Percentiles rank a stretch among this genome's conserved stretches.
These are phyloP conservation scores for Phytophthora hibernalis DNA, from an alignment of 352 stramenopile genomes.

Conservation along the genomic window DNA sequence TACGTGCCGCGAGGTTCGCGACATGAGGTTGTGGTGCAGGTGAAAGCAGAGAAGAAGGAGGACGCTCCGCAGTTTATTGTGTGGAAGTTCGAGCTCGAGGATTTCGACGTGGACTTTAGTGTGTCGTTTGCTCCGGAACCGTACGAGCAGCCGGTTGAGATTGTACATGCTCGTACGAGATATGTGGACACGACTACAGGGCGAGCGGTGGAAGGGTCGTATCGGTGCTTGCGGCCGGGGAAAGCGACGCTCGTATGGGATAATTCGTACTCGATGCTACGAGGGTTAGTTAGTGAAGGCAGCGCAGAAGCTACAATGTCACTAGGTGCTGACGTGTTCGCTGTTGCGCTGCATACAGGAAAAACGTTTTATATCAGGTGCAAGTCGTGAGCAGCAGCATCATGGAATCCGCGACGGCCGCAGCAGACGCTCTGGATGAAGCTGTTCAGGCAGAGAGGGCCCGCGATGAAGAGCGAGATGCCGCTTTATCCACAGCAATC, in stretches of 20 bases:
- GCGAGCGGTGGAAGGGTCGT: constrained; percentile 73
- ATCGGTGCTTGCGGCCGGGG: constrained; percentile 62
- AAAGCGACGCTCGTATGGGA: constrained; percentile 77
- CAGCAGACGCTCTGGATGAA: constrained; percentile 78
- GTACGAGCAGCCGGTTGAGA: constrained; percentile 53
- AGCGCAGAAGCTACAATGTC: not conserved
- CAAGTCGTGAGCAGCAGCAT: constrained; percentile 73
- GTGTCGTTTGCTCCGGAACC: constrained; percentile 60
- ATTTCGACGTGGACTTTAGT: constrained; percentile 84
- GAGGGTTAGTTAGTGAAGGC: constrained; percentile 50
- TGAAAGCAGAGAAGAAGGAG: constrained; percentile 33
- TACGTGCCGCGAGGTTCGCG: constrained; percentile 50
- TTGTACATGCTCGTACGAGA: constrained; percentile 69
- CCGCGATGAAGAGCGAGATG: constrained; percentile 46
- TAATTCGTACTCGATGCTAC: constrained; percentile 82
- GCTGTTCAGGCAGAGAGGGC: constrained; percentile 58
- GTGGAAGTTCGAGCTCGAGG: constrained; percentile 86
- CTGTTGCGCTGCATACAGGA: constrained; percentile 37
- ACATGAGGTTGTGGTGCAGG: constrained; percentile 57
- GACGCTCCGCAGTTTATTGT: constrained; percentile 63
- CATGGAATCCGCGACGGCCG: constrained; percentile 74
- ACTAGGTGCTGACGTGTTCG: constrained; percentile 10
- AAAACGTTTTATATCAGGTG: constrained; percentile 80
- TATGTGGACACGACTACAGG: constrained; percentile 59
- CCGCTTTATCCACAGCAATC: constrained; percentile 44